phyloP scores from a whole-genome alignment of 1,284 basidiomycete species.

The Pholiota adiposa region DNA sequence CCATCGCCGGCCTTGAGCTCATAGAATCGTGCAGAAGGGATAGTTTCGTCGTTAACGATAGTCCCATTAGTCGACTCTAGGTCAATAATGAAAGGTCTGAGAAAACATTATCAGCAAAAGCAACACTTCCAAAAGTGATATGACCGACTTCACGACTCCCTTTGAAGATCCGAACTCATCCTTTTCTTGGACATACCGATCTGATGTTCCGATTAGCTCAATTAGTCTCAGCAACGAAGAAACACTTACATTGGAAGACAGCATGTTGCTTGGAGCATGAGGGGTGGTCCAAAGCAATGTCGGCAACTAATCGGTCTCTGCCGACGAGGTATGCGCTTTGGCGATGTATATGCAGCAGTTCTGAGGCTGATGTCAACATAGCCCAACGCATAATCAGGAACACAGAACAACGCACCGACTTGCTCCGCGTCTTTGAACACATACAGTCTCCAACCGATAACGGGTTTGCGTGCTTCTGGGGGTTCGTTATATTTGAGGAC shows the following conservation, averaged over 20 bases:
- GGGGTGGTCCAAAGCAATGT: slow-evolving; percentile 92
- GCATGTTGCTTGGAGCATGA: slow-evolving; percentile 99
- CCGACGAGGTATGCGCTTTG: slow-evolving; percentile 97
- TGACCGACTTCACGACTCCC: slow-evolving; percentile 76
- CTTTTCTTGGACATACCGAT: slow-evolving; percentile 83
- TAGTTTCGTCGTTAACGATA: slow-evolving; percentile 84
- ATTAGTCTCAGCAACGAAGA: background rate
- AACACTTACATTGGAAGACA: slow-evolving; percentile 83
- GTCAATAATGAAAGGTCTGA: slow-evolving; percentile 93
- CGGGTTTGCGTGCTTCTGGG: slow-evolving; percentile 94
- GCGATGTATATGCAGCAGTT: slow-evolving; percentile 86
- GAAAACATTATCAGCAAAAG: slow-evolving; percentile 17
- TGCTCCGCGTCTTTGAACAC: slow-evolving; percentile 97
- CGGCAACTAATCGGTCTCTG: slow-evolving; percentile 85
- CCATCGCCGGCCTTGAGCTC: slow-evolving; percentile 89
- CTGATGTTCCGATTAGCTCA: slow-evolving; percentile 36
- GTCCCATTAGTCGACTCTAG: slow-evolving; percentile 97
- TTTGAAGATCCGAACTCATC: slow-evolving; percentile 89
- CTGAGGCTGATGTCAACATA: slow-evolving; percentile 44
- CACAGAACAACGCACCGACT: slow-evolving; percentile 65
- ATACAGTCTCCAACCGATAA: slow-evolving; percentile 91
- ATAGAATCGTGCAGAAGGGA: slow-evolving; percentile 89
- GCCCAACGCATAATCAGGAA: background rate
- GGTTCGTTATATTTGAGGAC: slow-evolving; percentile 99
- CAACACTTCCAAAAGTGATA: slow-evolving; percentile 3